Conservation (phyloP, 768 basidiomycete species). For the Baorangia bicolor region DNA sequence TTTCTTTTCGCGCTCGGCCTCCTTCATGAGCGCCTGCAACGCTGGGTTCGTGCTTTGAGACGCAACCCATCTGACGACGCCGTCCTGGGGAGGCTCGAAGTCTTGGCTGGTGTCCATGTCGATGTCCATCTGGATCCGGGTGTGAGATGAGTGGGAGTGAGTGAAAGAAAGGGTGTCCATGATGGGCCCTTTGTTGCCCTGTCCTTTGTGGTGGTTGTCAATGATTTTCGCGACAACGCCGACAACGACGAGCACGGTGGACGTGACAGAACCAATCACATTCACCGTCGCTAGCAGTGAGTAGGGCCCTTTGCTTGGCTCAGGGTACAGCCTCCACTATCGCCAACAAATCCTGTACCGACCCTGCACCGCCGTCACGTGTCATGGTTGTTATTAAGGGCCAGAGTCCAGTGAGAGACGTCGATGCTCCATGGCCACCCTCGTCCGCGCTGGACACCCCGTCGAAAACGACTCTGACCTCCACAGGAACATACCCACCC, state of each 20-base stretch:
- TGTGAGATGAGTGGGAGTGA: not conserved
- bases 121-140: not conserved
- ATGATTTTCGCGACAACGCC: not conserved
- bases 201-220: not conserved
- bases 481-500: conserved; percentile 17
- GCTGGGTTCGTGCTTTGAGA: conserved; percentile 26
- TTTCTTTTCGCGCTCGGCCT: conserved; percentile 27
- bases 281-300: too few species aligned
- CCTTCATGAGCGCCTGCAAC: conserved; percentile 23
- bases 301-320: too few species aligned
- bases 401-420: not conserved
- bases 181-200: not conserved
- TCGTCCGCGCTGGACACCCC: conserved; percentile 14
- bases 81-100: conserved; percentile 5
- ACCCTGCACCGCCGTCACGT: conserved; percentile 23
- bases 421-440: conserved; percentile 29
- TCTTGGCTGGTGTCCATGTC: conserved; percentile 18
- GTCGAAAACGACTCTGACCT: conserved; percentile 4
- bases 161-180: not conserved
- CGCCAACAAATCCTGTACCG: not conserved
- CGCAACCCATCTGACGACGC: conserved; percentile 26
- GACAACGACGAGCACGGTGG: not conserved
- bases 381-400: not conserved
- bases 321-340: too few species aligned
- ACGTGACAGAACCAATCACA: not conserved